Evolutionary conservation across 2,329 filamentous ascomycete species (phyloP).

Genomic region (Polychaeton citri): DNA sequence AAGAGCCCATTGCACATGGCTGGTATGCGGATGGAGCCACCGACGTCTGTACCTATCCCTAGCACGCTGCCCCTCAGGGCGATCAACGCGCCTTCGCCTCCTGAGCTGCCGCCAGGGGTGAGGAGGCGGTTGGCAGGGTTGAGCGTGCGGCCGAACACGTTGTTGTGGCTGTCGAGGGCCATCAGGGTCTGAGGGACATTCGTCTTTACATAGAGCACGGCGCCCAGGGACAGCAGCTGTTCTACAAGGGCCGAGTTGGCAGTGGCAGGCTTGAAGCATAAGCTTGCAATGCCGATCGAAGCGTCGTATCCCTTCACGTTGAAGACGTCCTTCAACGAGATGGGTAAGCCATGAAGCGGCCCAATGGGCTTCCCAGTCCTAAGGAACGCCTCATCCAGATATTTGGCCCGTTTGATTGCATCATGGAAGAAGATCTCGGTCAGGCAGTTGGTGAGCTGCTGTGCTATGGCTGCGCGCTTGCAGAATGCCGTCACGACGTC

Average conservation of each 20-base stretch:
- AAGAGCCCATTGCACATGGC: constrained; percentile 37
- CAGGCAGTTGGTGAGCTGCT: constrained; percentile 34
- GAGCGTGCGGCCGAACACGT: constrained; percentile 34
- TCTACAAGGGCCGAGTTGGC: constrained; percentile 29
- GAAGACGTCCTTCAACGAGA: constrained; percentile 25
- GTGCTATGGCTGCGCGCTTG: constrained; percentile 34
- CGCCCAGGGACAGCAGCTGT: constrained; percentile 31
- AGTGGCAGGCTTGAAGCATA: constrained; percentile 29
- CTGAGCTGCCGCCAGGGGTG: constrained; percentile 41
- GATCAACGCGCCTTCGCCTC: constrained; percentile 40
- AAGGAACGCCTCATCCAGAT: constrained; percentile 26
- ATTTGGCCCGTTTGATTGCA: constrained; percentile 24
- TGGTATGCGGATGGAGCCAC: constrained; percentile 40
- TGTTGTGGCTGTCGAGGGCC: constrained; percentile 40
- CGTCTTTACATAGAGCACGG: constrained; percentile 40
- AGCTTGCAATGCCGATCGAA: constrained; percentile 27
- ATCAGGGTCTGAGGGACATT: constrained; percentile 43
- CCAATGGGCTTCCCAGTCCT: constrained; percentile 26
- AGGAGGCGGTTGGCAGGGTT: constrained; percentile 35
- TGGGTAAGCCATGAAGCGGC: constrained; percentile 30
- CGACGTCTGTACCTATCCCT: constrained; percentile 42
- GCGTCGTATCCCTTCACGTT: constrained; percentile 22
- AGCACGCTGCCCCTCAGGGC: constrained; percentile 35
- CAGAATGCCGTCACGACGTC: constrained; percentile 26
- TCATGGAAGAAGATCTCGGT: constrained; percentile 27